Base-by-base conservation (phyloP, 23 red algal species). In the Gracilaria vermiculophylla region DNA sequence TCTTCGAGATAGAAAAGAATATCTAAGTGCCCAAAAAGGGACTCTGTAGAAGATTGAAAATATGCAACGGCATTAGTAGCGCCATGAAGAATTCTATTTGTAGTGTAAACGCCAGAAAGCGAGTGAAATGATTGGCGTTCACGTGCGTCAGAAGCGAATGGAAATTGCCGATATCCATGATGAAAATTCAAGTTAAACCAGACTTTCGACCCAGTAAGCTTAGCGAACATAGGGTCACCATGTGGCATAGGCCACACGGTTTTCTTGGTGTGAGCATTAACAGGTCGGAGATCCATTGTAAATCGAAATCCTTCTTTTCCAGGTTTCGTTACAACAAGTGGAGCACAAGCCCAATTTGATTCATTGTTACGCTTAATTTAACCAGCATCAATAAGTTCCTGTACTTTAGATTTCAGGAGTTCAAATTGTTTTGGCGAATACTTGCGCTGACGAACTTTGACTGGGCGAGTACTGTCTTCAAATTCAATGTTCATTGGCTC, bases 151-250 rank as follows among this genome's bases (percentile, higher is more conserved):
- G n/a, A 11, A 28, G 56, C 58, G 13, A 85, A 39, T 42, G 58
- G 1, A 47, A 85, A 67, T 39, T 85, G 80, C 61, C 80, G 47
- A 85, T 85, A 85, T 41, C 80, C 80, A 45, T 50, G 48, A 31
- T 49, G 0, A 58, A 85, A 85, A 69, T 79, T 43, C 44, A 79
- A 35, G 6, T n/a, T 53, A 35, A 42, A 32, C 8, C 44, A 79
- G 40, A 50, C 13, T 5, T 35, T 12, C 5, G n/a, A 25, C 5
- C 75, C 75, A 20, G 44, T 24, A 25, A 79, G 31, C 33, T 79
- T 42, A 12, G 10, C 17, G 9, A 79, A 11, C 33, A 29, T 42
- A 9, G 75, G 23, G 42, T 79, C 75, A 35, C 9, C 42, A 45
- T 53, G 75, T 10, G 75, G 44, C 75, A 79, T 79, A 37, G 75